phyloP scores from a whole-genome alignment of 2,329 filamentous ascomycete species.

The Ophiostoma sp. region DNA sequence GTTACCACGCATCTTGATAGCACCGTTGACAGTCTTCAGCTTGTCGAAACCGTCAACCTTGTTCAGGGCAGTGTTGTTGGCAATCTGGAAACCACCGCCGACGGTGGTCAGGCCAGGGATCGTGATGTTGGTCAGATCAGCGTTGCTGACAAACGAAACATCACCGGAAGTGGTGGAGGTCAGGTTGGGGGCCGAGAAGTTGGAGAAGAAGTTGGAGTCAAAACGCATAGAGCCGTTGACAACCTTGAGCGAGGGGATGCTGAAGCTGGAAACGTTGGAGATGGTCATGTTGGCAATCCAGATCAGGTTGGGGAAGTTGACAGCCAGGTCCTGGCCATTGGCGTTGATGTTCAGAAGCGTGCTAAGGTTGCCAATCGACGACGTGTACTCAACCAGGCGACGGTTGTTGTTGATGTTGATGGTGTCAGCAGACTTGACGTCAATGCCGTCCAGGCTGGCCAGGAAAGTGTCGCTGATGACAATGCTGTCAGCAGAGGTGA shows the following conservation, averaged over 20 bases:
- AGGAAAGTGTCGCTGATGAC: constrained; percentile 83
- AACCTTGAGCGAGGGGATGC: constrained; percentile 63
- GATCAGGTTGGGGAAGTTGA: constrained; percentile 72
- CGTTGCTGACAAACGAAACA: constrained; percentile 60
- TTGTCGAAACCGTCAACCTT: constrained; percentile 61
- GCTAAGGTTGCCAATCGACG: constrained; percentile 71
- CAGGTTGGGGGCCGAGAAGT: constrained; percentile 62
- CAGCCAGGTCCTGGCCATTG: constrained; percentile 67
- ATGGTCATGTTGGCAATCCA: constrained; percentile 76
- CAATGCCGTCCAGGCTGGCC: constrained; percentile 70
- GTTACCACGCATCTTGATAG: constrained; percentile 77
- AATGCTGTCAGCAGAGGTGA: constrained; percentile 64
- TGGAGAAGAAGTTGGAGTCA: constrained; percentile 67
- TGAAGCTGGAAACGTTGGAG: constrained; percentile 70
- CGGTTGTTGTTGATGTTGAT: constrained; percentile 90
- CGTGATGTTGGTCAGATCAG: constrained; percentile 64
- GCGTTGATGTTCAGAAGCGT: constrained; percentile 65
- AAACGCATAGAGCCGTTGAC: constrained; percentile 80
- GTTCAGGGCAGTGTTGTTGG: constrained; percentile 77
- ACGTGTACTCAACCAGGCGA: constrained; percentile 68
- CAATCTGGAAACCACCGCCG: constrained; percentile 74
- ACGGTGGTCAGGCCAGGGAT: constrained; percentile 63
- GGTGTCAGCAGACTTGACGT: constrained; percentile 63
- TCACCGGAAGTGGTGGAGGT: constrained; percentile 57
- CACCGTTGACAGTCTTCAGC: constrained; percentile 67